phyloP scores from a whole-genome alignment of 805 yeast genomes.

The Sugiyamaella chiloensis region DNA sequence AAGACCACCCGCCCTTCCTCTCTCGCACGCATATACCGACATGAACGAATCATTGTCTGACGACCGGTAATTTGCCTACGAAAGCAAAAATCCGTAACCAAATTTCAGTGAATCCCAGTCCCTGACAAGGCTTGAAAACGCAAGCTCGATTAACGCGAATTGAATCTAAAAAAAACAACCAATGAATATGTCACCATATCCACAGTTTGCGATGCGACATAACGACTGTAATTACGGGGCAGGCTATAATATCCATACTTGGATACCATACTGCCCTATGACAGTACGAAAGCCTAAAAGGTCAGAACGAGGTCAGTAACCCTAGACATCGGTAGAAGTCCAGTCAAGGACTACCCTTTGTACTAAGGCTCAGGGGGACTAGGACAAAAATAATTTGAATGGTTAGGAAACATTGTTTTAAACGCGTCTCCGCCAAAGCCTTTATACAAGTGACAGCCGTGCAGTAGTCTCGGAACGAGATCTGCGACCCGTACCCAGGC shows the following conservation, averaged over 20 bases:
- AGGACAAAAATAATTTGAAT: too few relatives aligned
- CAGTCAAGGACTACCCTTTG: constrained; percentile 6
- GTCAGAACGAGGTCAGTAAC: background rate
- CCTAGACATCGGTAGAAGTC: background rate
- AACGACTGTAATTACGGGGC: background rate
- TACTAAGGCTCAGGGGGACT: too few relatives aligned
- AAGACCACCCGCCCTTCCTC: constrained; percentile 4
- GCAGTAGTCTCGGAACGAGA: too few relatives aligned
- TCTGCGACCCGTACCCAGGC: too few relatives aligned
- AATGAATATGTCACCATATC: background rate
- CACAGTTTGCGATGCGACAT: background rate
- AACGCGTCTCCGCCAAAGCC: too few relatives aligned
- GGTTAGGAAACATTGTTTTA: too few relatives aligned
- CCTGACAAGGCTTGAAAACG: background rate
- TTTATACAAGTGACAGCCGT: too few relatives aligned
- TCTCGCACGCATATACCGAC: background rate
- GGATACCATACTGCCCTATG: background rate
- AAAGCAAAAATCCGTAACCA: background rate
- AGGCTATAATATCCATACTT: background rate
- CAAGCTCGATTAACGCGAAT: background rate
- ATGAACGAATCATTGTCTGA: constrained; percentile 4
- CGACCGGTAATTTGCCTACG: background rate
- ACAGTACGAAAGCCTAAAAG: background rate
- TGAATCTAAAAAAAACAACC: background rate
- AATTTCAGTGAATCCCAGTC: background rate